phyloP scores from a whole-genome alignment of 202 grass and related monocot species.

The Zoysia matrella region DNA sequence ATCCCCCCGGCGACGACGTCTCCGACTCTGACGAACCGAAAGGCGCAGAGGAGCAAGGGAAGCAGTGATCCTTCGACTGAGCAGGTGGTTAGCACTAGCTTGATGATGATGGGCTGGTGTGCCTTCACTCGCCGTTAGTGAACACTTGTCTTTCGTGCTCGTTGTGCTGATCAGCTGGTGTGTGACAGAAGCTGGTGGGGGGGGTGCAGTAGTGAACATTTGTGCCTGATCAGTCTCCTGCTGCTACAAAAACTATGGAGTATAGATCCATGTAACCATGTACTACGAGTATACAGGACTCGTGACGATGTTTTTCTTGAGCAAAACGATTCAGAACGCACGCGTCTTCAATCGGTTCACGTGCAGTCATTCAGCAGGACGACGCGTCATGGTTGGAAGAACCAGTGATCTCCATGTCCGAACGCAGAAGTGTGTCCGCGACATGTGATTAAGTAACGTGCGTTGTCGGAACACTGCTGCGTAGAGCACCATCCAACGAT shows the following conservation, averaged over 20 bases:
- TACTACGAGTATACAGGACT: neutral
- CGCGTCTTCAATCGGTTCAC: too few species aligned
- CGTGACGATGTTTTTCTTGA: neutral
- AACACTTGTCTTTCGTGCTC: too few species aligned
- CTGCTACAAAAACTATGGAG: neutral
- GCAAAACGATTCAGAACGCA: neutral
- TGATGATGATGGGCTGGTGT: neutral
- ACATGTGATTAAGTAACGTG: neutral
- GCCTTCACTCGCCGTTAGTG: too few species aligned
- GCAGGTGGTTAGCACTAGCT: neutral
- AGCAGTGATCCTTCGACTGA: neutral
- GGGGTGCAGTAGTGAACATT: neutral
- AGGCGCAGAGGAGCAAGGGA: conserved; percentile 28
- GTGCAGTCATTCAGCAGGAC: too few species aligned
- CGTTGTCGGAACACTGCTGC: neutral
- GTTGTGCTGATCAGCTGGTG: too few species aligned
- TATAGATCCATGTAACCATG: neutral
- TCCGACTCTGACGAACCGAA: neutral
- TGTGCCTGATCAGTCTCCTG: neutral
- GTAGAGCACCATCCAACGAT: neutral
- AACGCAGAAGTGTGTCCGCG: neutral
- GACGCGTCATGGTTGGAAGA: too few species aligned
- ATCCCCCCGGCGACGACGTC: conserved; percentile 1
- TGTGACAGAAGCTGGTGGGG: too few species aligned
- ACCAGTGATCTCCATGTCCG: neutral